These are phyloP conservation scores for Capronia americana DNA, from an alignment of 2,329 filamentous ascomycete species.

Conservation along the genomic window DNA sequence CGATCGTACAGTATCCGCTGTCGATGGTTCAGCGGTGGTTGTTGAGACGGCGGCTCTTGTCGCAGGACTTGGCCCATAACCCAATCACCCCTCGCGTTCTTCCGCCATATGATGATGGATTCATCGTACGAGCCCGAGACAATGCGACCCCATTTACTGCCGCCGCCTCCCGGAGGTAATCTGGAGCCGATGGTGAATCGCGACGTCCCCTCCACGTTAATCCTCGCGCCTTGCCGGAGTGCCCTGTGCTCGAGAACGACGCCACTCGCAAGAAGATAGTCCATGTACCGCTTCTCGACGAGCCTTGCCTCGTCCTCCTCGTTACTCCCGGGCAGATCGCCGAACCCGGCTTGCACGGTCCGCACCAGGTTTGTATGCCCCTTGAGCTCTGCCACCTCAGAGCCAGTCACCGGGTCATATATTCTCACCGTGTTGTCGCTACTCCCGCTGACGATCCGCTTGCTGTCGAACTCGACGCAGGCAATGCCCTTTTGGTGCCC, in stretches of 20 bases:
- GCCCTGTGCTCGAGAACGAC: conserved; percentile 44
- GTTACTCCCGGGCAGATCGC: conserved; percentile 80
- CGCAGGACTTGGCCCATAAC: conserved; percentile 74
- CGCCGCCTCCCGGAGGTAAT: conserved; percentile 87
- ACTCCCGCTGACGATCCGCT: conserved; percentile 91
- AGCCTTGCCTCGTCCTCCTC: conserved; percentile 77
- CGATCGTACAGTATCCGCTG: conserved; percentile 4
- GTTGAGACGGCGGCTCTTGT: conserved; percentile 61
- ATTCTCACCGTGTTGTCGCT: conserved; percentile 96
- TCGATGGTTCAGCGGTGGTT: conserved; percentile 42
- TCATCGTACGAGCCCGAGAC: conserved; percentile 97
- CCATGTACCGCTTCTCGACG: conserved; percentile 73
- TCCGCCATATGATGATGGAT: conserved; percentile 92
- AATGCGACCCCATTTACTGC: conserved; percentile 88
- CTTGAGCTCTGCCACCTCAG: conserved; percentile 85
- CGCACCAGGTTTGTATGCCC: conserved; percentile 86
- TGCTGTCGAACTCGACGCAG: conserved; percentile 94
- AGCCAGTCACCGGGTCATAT: conserved; percentile 82
- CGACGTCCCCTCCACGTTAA: conserved; percentile 65
- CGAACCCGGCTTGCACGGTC: conserved; percentile 94
- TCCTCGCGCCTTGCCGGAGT: conserved; percentile 50
- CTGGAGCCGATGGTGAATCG: conserved; percentile 75
- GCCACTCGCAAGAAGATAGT: conserved; percentile 61
- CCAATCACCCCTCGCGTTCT: conserved; percentile 85
- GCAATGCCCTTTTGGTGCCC: conserved; percentile 96